Evolutionary conservation across 345 rosid genomes (phyloP).

Genomic region (Aquilaria malaccensis): DNA sequence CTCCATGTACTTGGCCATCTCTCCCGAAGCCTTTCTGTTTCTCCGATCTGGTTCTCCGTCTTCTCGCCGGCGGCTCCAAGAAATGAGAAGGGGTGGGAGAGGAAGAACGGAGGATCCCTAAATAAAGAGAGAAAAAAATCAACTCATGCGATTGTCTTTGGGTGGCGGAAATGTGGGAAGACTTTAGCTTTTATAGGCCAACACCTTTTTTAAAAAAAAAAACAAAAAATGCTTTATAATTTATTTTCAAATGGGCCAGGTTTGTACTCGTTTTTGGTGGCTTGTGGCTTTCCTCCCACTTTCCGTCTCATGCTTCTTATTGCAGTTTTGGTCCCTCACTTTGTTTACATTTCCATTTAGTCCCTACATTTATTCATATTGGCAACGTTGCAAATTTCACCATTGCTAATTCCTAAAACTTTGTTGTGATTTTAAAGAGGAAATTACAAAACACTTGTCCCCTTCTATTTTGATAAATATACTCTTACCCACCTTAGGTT

Average conservation of each 20-base stretch:
- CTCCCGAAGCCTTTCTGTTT: neutral
- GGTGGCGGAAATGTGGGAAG: too few species aligned
- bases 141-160: neutral
- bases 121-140: neutral
- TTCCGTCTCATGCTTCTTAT: neutral
- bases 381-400: neutral
- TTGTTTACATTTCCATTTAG: neutral
- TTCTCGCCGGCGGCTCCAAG: neutral
- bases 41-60: neutral
- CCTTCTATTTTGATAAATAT: too few species aligned
- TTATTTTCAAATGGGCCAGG: too few species aligned
- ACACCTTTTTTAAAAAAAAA: too few species aligned
- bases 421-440: too few species aligned
- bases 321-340: neutral
- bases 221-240: too few species aligned
- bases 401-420: too few species aligned
- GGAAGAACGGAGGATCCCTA: neutral
- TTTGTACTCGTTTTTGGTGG: neutral
- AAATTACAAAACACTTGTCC: too few species aligned
- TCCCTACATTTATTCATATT: neutral
- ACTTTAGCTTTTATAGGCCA: conserved; percentile 9
- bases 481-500: too few species aligned
- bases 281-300: neutral
- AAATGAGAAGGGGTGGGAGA: neutral
- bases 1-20: conserved; percentile 44